Percentiles rank a stretch among this genome's conserved stretches.
phyloP scores from a whole-genome alignment of 352 stramenopile genomes.

The Pseudoperonospora humuli region DNA sequence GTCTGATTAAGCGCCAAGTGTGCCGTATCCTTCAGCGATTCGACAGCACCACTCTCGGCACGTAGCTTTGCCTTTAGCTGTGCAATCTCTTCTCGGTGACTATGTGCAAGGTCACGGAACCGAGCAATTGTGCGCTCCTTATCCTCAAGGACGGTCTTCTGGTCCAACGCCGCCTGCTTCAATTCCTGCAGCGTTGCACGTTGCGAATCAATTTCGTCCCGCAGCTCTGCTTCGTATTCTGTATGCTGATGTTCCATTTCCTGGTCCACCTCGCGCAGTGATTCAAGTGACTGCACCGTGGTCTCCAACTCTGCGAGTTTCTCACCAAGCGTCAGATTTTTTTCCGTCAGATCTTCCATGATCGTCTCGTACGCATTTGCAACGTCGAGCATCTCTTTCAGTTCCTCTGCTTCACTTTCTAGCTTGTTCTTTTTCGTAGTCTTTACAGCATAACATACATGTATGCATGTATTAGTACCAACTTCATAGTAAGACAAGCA shows the following conservation, averaged over 20 bases:
- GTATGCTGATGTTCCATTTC: slow-evolving; percentile 86
- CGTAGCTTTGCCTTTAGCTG: slow-evolving; percentile 69
- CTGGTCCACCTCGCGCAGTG: slow-evolving; percentile 75
- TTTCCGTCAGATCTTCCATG: slow-evolving; percentile 85
- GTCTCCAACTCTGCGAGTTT: slow-evolving; percentile 71
- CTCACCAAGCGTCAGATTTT: slow-evolving; percentile 79
- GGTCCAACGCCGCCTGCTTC: slow-evolving; percentile 41
- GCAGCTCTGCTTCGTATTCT: slow-evolving; percentile 74
- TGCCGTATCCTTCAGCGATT: slow-evolving; percentile 65
- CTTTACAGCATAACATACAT: slow-evolving; percentile 13
- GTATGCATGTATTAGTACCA: slow-evolving; percentile 9
- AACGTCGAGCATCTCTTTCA: slow-evolving; percentile 82
- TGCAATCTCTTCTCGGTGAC: slow-evolving; percentile 66
- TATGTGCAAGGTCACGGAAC: slow-evolving; percentile 65
- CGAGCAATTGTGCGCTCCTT: slow-evolving; percentile 72
- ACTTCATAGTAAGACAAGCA: neutral
- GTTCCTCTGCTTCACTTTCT: slow-evolving; percentile 64
- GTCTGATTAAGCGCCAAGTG: slow-evolving; percentile 70
- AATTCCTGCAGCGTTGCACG: slow-evolving; percentile 45
- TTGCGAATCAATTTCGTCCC: slow-evolving; percentile 57
- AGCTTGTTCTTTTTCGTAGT: slow-evolving; percentile 45
- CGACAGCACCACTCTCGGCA: slow-evolving; percentile 55
- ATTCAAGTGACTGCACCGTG: slow-evolving; percentile 66
- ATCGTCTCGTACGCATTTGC: slow-evolving; percentile 84
- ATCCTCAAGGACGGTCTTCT: slow-evolving; percentile 61